Percentiles rank a stretch among this genome's conserved stretches.
Evolutionary conservation across 352 stramenopile genomes (phyloP).

Genomic region (Blastocystis sp.): DNA sequence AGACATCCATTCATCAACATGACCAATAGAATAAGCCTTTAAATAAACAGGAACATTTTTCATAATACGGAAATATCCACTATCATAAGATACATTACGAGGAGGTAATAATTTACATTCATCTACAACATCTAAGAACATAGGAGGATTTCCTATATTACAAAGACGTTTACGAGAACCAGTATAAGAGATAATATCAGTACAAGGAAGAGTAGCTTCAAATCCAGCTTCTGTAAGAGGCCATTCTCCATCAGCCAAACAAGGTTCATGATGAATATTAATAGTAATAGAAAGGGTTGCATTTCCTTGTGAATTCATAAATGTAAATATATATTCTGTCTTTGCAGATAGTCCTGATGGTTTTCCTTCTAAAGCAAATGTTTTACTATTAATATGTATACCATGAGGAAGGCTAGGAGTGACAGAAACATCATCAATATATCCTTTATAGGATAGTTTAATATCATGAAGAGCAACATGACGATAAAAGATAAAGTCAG

Average conservation of each 20-base stretch:
- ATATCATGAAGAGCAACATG: conserved; percentile 8
- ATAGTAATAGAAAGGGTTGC: conserved; percentile 10
- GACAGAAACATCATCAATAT: no score
- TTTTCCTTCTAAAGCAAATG: not conserved
- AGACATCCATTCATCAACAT: conserved; percentile 12
- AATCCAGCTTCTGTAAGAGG: conserved; percentile 21
- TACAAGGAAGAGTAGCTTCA: no score
- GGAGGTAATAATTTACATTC: conserved; percentile 13
- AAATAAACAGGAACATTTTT: no score
- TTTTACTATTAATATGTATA: conserved; percentile 9
- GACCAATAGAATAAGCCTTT: conserved; percentile 3
- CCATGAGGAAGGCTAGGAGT: conserved; percentile 4
- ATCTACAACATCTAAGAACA: no score
- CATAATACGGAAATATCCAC: no score
- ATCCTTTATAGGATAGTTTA: no score
- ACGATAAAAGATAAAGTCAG: conserved; percentile 29
- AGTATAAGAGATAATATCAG: no score
- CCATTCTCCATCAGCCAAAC: conserved; percentile 10
- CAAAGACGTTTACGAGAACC: conserved; percentile 26
- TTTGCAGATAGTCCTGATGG: conserved; percentile 3
- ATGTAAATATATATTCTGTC: conserved; percentile 22
- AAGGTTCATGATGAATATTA: conserved; percentile 7
- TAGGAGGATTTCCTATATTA: no score
- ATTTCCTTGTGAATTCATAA: conserved; percentile 9
- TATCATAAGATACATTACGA: no score